A percentile compares a stretch with the other conserved stretches of the same genome.
phyloP scores from a whole-genome alignment of 176 grass and related monocot species.

The Sorghum bicolor region DNA sequence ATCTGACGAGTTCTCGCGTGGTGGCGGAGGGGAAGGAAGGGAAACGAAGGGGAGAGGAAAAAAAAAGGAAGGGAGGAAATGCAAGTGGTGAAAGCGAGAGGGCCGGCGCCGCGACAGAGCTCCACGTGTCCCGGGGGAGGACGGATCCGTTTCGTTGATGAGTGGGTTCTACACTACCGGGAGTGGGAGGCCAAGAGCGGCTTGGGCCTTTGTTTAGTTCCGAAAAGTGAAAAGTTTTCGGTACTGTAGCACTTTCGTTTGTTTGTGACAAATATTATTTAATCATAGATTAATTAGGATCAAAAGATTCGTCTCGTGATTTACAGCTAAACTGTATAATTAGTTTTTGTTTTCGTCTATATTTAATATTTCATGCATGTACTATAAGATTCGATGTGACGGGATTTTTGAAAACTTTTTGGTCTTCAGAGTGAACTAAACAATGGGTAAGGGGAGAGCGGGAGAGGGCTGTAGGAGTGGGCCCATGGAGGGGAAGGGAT shows the following conservation, averaged over 20 bases:
- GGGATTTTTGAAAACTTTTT: too few relatives aligned
- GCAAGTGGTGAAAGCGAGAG: not conserved
- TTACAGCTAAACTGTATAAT: too few relatives aligned
- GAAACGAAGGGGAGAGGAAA: not conserved
- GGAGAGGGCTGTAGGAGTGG: not conserved
- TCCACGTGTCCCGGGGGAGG: conserved; percentile 34
- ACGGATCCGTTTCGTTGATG: not conserved
- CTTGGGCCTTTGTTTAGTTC: too few relatives aligned
- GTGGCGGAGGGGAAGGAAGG: not conserved
- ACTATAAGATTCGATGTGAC: too few relatives aligned
- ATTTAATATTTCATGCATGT: too few relatives aligned
- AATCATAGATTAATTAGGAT: too few relatives aligned
- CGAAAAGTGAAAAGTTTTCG: too few relatives aligned
- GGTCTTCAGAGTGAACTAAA: too few relatives aligned
- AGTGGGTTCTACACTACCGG: not conserved
- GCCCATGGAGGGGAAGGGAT: not conserved
- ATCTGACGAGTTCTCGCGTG: conserved; percentile 27
- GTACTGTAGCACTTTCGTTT: too few relatives aligned
- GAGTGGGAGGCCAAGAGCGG: not conserved
- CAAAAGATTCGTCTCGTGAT: too few relatives aligned
- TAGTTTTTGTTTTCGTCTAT: too few relatives aligned
- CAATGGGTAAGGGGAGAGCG: not conserved
- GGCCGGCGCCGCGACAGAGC: conserved; percentile 11
- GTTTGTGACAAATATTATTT: too few relatives aligned
- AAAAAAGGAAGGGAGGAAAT: not conserved